These are phyloP conservation scores for Gossypium thurberi DNA, from an alignment of 345 rosid genomes.

Conservation along the genomic window DNA sequence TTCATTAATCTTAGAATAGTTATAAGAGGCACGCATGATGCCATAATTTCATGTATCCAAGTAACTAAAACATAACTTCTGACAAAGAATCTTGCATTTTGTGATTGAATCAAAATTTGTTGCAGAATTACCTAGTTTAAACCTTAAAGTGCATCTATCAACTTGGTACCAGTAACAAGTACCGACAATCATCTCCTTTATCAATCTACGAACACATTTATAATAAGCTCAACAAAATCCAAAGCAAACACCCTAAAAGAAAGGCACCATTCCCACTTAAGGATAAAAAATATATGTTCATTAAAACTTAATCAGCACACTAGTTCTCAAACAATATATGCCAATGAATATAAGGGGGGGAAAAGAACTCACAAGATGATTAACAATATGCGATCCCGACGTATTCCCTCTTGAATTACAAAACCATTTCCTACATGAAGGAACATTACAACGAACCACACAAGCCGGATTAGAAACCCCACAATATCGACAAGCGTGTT, in stretches of 20 bases:
- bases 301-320: background rate
- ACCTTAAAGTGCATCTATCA: background rate
- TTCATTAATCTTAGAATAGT: background rate
- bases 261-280: background rate
- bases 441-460: slow-evolving; percentile 93
- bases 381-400: slow-evolving; percentile 98
- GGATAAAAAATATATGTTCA: background rate
- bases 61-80: background rate
- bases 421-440: slow-evolving; percentile 97
- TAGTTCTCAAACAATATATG: too few species aligned
- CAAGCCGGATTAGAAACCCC: slow-evolving; percentile 98
- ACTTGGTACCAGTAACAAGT: background rate
- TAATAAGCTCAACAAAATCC: background rate
- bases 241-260: background rate
- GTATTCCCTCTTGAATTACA: slow-evolving; percentile 99
- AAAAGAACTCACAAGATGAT: slow-evolving; percentile 72
- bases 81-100: background rate
- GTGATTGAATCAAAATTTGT: background rate
- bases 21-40: background rate
- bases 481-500: slow-evolving; percentile 92
- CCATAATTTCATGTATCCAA: background rate
- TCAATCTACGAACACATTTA: background rate
- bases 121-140: background rate
- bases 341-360: background rate
- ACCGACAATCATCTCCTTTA: background rate